These are phyloP conservation scores for Fonsecaea monophora DNA, from an alignment of 2,329 filamentous ascomycete species.

Conservation along the genomic window DNA sequence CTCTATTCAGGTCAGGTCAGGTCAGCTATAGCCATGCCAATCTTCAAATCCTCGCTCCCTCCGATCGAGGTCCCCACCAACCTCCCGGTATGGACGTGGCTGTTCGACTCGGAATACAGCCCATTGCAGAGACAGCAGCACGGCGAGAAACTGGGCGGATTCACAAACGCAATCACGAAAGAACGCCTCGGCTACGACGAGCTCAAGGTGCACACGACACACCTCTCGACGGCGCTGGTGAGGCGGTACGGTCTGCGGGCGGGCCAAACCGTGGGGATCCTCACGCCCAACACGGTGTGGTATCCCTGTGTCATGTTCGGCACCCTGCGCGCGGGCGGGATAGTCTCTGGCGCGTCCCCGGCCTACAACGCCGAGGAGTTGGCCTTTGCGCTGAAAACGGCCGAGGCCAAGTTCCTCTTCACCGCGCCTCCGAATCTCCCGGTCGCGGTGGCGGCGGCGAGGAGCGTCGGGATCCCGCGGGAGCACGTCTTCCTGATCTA, in stretches of 20 bases:
- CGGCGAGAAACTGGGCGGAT: conserved; percentile 56
- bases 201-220: conserved; percentile 63
- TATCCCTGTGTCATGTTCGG: conserved; percentile 69
- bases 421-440: conserved; percentile 49
- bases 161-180: conserved; percentile 65
- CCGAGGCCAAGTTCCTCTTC: conserved; percentile 54
- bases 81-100: conserved; percentile 66
- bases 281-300: conserved; percentile 70
- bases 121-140: conserved; percentile 52
- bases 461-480: conserved; percentile 60
- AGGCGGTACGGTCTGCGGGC: conserved; percentile 61
- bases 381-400: conserved; percentile 67
- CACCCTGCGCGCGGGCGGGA: conserved; percentile 61
- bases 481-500: conserved; percentile 64
- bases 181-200: conserved; percentile 62
- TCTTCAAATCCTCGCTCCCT: conserved; percentile 39
- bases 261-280: conserved; percentile 66
- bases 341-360: conserved; percentile 68
- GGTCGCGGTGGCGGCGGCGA: conserved; percentile 61
- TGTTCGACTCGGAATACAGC: conserved; percentile 64
- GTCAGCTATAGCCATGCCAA: conserved; percentile 26
- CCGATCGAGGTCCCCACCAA: conserved; percentile 55
- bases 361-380: conserved; percentile 73
- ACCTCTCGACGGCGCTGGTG: conserved; percentile 66
- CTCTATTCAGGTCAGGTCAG: background rate